A percentile compares a stretch with the other conserved stretches of the same genome.
Conservation (phyloP, 176 grass and related monocot species). For the Sorghum bicolor region Sorghum_bicolor_NCBIv3 NC_012877.2:51867001-51867500, state of each 20-base stretch:
- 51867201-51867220: not conserved
- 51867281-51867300: not conserved
- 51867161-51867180: not conserved
- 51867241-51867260: too few species aligned
- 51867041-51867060: slow-evolving; percentile 3
- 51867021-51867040: slow-evolving; percentile 19
- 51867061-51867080: not conserved
- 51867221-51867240: not conserved
- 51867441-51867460: slow-evolving; percentile 50
- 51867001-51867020: slow-evolving; percentile 65
- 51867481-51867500: slow-evolving; percentile 61
- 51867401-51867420: slow-evolving; percentile 51
- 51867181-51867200: not conserved
- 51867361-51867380: not conserved
- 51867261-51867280: not conserved
- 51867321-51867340: not conserved
- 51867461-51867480: slow-evolving; percentile 40
- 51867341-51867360: not conserved
- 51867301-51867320: not conserved
- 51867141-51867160: not conserved
- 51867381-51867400: not conserved
- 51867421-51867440: slow-evolving; percentile 53
- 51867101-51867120: not conserved
- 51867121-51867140: not conserved
- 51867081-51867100: not conserved